Conservation (phyloP, 345 rosid genomes). For the Cardiospermum halicacabum region DNA sequence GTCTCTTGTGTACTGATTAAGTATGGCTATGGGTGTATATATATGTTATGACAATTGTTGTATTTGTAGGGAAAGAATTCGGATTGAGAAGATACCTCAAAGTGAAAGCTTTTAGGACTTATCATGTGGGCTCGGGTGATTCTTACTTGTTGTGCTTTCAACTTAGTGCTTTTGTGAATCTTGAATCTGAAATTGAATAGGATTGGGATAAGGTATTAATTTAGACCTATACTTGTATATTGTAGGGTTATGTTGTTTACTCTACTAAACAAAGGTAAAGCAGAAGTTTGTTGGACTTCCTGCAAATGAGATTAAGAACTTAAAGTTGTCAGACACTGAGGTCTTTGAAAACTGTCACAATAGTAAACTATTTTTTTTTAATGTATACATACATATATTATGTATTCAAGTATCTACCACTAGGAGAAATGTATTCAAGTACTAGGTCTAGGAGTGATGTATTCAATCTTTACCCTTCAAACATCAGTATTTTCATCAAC, state of each 20-base stretch:
- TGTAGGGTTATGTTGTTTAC: slow-evolving; percentile 87
- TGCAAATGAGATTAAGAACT: slow-evolving; percentile 60
- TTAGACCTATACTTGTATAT: slow-evolving; percentile 12
- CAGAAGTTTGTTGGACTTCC: slow-evolving; percentile 69
- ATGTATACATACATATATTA: too few relatives aligned
- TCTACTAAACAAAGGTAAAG: slow-evolving; percentile 65
- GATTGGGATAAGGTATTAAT: background rate
- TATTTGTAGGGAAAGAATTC: slow-evolving; percentile 76
- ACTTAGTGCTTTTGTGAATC: background rate
- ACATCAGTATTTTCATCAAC: too few relatives aligned
- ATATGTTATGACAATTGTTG: slow-evolving; percentile 6
- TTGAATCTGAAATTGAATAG: background rate
- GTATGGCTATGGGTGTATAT: background rate
- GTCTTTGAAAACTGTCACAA: slow-evolving; percentile 33
- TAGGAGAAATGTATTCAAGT: too few relatives aligned
- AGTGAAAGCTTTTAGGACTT: slow-evolving; percentile 90
- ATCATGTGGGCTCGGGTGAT: slow-evolving; percentile 72
- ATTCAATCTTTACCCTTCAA: too few relatives aligned
- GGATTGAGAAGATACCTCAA: slow-evolving; percentile 65
- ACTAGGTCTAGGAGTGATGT: too few relatives aligned
- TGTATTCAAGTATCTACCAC: too few relatives aligned
- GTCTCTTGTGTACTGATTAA: background rate
- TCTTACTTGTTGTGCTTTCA: background rate
- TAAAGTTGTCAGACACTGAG: slow-evolving; percentile 83
- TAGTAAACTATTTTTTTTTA: background rate